A percentile compares a stretch with the other conserved stretches of the same genome.
These are phyloP conservation scores for Datura wrightii DNA, from an alignment of 257 asterid genomes.

Conservation along the genomic window DNA sequence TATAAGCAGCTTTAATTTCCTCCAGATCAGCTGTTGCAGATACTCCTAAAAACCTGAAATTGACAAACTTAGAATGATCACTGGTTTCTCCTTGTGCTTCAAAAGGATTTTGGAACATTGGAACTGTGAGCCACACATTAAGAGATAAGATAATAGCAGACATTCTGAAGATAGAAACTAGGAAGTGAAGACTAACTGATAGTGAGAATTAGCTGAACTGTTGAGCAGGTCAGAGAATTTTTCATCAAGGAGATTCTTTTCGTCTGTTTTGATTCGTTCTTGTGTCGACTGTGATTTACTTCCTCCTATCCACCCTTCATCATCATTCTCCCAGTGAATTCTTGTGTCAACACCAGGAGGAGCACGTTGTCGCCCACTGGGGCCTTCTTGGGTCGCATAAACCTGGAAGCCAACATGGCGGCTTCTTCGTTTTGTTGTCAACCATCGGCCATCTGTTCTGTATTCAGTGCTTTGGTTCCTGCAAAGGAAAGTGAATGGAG, in stretches of 20 bases:
- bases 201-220: constrained; percentile 81
- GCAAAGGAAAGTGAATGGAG: constrained; percentile 51
- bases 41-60: constrained; percentile 76
- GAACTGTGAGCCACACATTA: constrained; percentile 16
- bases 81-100: too few relatives aligned
- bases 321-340: constrained; percentile 89
- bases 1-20: constrained; percentile 83
- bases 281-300: constrained; percentile 43
- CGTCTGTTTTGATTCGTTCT: constrained; percentile 48
- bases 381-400: constrained; percentile 51
- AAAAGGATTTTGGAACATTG: background rate
- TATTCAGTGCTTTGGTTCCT: constrained; percentile 43
- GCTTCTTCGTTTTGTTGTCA: constrained; percentile 31
- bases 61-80: background rate
- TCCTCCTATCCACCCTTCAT: constrained; percentile 93
- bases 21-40: constrained; percentile 76
- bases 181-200: constrained; percentile 62
- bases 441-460: constrained; percentile 31
- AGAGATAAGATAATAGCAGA: background rate
- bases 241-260: constrained; percentile 58
- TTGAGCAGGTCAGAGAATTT: constrained; percentile 75
- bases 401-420: constrained; percentile 29
- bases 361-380: constrained; percentile 49
- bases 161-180: background rate
- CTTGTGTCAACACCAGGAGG: constrained; percentile 86